Conservation (phyloP, 208 protist genomes). For the Leishmania tropica region DNA sequence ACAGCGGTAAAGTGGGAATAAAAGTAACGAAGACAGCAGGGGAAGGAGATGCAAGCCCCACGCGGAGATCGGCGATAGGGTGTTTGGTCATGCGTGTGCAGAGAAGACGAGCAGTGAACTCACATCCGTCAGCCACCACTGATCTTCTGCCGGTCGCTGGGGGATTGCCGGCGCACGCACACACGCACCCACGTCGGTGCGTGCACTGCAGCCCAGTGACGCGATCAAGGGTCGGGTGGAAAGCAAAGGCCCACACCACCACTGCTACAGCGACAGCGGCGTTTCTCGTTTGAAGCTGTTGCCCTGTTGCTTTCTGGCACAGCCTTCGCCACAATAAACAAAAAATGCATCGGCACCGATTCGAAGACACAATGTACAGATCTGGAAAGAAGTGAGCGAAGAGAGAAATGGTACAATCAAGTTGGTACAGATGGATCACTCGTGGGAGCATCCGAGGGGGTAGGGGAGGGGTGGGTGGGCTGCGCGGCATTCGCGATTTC, state of each 20-base stretch:
- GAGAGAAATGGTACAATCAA: conserved; percentile 18
- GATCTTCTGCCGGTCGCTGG: background rate
- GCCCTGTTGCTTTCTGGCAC: background rate
- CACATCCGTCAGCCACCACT: background rate
- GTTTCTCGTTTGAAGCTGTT: background rate
- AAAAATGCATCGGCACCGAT: background rate
- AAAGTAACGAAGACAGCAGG: background rate
- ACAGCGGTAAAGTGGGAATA: background rate
- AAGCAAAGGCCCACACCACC: background rate
- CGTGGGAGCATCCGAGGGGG: background rate
- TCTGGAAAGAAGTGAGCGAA: background rate
- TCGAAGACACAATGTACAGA: conserved; percentile 13
- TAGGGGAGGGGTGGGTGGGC: background rate
- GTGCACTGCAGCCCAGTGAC: background rate
- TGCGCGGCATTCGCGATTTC: background rate
- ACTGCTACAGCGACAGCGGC: background rate
- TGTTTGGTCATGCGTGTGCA: background rate
- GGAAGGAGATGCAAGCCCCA: background rate
- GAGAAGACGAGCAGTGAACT: background rate
- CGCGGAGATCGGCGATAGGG: background rate
- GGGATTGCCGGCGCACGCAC: background rate
- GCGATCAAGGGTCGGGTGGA: background rate
- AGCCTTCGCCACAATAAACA: background rate
- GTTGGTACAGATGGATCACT: background rate
- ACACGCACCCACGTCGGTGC: background rate